Evolutionary conservation across 192 early-diverging fungal species (phyloP), one percentile per base, ranked within the genome.

Genomic region (Haplosporangium gracile): DNA sequence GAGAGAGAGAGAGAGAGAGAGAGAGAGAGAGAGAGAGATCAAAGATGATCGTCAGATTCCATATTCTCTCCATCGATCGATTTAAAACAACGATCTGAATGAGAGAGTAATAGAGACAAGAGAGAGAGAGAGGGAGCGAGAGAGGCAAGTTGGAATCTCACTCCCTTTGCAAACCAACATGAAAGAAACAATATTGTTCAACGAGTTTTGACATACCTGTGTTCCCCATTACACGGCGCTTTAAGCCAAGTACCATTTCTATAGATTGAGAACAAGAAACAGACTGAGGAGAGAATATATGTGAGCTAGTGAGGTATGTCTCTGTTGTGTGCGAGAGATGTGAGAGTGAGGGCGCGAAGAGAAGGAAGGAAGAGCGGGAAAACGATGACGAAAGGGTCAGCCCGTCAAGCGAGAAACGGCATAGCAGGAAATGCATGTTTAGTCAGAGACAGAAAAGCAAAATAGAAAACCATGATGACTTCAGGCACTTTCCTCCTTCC

Each of bases 41-140:
- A 45, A 45, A 11, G 11, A 45, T 15, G 60, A 34, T 32, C 60
- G 60, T 65, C 29, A 65, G 42, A 75, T 75, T 75, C 73, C 51
- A 36, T 75, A 74, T 75, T 75, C 73, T 75, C 51, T 47, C 43
- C 24, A 53, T 55, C 51, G 49, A 51, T 75, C 51, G 34, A 55
- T 55, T 51, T 75, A 53, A 75, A 75, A 75, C 47, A 47, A 55
- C 29, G 47, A 51, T 18, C 51, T 49, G 36, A 55, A 26, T 26
- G 45, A 53, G 26, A 43, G 49, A 51, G 49, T 51, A 51, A 3
- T 45, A 51, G 18, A 51, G 49, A 51, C 15, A 65, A 65, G 1
- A 15, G 51, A 53, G 13, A 16, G 51, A 26, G 40, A 32, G 26
- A 26, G 26, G 29, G 24, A 29, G 24, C 2, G 8, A 60, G 11